These are phyloP conservation scores for Pseudopithomyces chartarum DNA, from an alignment of 2,329 filamentous ascomycete species.

Conservation along the genomic window DNA sequence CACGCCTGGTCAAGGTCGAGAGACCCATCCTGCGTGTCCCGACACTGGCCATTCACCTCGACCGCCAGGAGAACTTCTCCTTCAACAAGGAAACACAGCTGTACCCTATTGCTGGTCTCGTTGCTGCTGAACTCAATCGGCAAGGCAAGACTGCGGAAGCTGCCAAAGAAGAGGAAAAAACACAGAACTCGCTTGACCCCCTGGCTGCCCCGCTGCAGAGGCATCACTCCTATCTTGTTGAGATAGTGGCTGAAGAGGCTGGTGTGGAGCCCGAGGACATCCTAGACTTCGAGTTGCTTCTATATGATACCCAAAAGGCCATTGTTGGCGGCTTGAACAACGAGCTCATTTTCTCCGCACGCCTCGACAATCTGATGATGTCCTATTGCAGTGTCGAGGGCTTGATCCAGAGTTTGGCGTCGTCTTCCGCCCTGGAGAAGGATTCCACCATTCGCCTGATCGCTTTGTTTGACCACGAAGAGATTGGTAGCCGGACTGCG, in stretches of 20 bases:
- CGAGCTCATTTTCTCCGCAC: conserved; percentile 94
- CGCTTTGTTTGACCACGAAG: conserved; percentile 95
- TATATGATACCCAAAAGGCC: conserved; percentile 93
- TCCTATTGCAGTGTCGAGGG: conserved; percentile 90
- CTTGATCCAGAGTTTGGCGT: conserved; percentile 76
- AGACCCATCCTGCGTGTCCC: conserved; percentile 90
- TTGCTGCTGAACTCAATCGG: conserved; percentile 85
- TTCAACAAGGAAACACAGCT: conserved; percentile 98
- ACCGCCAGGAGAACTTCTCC: conserved; percentile 81
- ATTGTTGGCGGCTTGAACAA: conserved; percentile 88
- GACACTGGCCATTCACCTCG: conserved; percentile 90
- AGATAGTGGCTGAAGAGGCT: conserved; percentile 81
- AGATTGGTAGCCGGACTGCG: conserved; percentile 89
- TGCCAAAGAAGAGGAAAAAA: conserved; percentile 50
- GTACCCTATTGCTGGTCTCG: conserved; percentile 89
- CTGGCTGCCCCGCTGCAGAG: conserved; percentile 78
- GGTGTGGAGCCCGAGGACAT: conserved; percentile 73
- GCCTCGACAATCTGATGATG: conserved; percentile 95
- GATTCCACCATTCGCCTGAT: conserved; percentile 88
- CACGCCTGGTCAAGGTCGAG: conserved; percentile 88
- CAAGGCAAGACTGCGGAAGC: conserved; percentile 60
- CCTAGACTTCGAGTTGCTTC: conserved; percentile 92
- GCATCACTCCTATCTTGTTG: conserved; percentile 86
- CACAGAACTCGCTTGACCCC: conserved; percentile 65
- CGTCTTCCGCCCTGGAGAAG: conserved; percentile 68